Conservation (phyloP, 2,329 filamentous ascomycete genomes). For the Byssochlamys sp. region DNA sequence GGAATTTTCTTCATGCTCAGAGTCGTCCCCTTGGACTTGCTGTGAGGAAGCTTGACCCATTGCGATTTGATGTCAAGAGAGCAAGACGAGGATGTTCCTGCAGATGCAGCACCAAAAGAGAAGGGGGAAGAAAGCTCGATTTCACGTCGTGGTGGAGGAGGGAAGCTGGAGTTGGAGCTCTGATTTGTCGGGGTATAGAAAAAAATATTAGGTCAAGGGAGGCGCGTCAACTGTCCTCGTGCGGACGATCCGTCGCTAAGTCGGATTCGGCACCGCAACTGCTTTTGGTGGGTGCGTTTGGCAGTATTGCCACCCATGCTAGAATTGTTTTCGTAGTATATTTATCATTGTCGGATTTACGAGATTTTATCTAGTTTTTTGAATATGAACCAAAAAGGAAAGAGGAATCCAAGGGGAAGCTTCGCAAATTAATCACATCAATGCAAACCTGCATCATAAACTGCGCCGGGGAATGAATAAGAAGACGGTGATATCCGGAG, state of each 20-base stretch:
- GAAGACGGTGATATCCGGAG: neutral
- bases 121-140: neutral
- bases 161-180: neutral
- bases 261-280: neutral
- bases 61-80: neutral
- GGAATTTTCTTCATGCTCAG: neutral
- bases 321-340: neutral
- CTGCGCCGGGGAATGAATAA: neutral
- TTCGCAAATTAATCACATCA: neutral
- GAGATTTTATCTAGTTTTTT: neutral
- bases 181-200: neutral
- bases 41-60: conserved; percentile 16
- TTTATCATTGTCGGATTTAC: neutral
- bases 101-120: neutral
- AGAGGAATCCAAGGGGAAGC: neutral
- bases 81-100: neutral
- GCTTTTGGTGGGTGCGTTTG: too few species aligned
- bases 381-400: neutral
- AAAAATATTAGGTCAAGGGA: neutral
- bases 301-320: neutral
- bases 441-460: neutral
- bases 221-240: neutral
- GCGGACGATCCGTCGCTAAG: neutral
- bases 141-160: neutral
- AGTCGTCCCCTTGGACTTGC: conserved; percentile 1